Base-by-base conservation (phyloP, 129 eudicot species). In the Saussurea involucrata region DNA sequence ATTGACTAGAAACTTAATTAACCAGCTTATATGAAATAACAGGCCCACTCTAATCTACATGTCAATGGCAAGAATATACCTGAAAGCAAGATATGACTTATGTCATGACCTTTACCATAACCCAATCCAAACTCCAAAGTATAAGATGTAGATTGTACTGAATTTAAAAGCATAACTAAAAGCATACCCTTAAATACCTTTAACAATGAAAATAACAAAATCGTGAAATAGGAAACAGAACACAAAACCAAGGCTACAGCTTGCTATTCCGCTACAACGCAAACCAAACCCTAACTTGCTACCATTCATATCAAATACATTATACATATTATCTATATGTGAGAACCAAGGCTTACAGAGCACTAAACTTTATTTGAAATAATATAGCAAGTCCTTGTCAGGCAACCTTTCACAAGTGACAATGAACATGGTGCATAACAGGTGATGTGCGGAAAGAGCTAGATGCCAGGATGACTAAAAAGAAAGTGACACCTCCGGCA, bases 11-110 rank as follows among this genome's bases (percentile, higher is more conserved):
- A 49, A 49, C 3, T 49, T 21, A 55, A 18, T 49, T 29, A 12
- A 31, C 40, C 53, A 73, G 77, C 68, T 73, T 73, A 73, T 73
- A 11, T 53, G 77, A 37, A 57, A 8, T 29, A 73, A 53, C 6
- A 57, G 68, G 42, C 28, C 65, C 76, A 72, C 76, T 72, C 49
- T 40, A 72, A 7, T 49, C 42, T 46, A 27, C n/a, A 49, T n/a
- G 58, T 49, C 32, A 6, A 71, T 11, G 24, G 74, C 22, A 24
- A 13, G 2, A 4, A n/a, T 24, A 25, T 28, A 6, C 53, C 46
- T 29, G 10, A 36, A 37, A 24, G 5, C 55, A 40, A 40, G 7
- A 40, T 40, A 40, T 40, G 49, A 40, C 49, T 40, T 40, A 40
- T 15, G 9, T 40, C 49, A 40, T 40, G 49, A 12, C 49, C 49